Evolutionary conservation across 768 basidiomycete genomes (phyloP).

Genomic region (Holtermanniella nyarrowii): DNA sequence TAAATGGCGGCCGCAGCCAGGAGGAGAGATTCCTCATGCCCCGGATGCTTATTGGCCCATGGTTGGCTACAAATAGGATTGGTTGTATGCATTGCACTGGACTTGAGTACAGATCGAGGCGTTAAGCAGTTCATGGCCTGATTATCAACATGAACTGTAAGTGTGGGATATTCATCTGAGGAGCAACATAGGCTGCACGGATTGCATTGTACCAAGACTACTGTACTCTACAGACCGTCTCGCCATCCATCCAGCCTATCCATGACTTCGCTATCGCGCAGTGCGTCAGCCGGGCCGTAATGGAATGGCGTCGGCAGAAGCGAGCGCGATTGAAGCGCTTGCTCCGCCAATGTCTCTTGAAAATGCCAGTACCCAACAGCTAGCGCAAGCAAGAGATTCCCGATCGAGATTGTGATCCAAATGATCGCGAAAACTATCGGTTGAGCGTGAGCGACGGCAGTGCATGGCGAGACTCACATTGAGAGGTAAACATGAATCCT

Average conservation of each 20-base stretch:
- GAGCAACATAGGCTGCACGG: too few relatives aligned
- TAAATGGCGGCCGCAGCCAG: slow-evolving; percentile 62
- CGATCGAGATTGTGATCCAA: slow-evolving; percentile 15
- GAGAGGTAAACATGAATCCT: neutral
- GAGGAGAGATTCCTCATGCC: slow-evolving; percentile 72
- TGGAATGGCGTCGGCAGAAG: slow-evolving; percentile 23
- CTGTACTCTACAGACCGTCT: too few relatives aligned
- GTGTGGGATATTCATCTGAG: too few relatives aligned
- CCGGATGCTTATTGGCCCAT: slow-evolving; percentile 62
- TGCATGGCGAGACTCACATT: neutral
- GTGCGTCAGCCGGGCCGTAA: slow-evolving; percentile 15
- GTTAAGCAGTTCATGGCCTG: too few relatives aligned
- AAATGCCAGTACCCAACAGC: slow-evolving; percentile 13
- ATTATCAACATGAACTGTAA: too few relatives aligned
- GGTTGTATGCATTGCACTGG: neutral
- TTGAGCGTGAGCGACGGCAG: neutral
- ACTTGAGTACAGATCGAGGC: too few relatives aligned
- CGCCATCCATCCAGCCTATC: too few relatives aligned
- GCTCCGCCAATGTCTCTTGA: slow-evolving; percentile 17
- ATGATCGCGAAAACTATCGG: slow-evolving; percentile 15
- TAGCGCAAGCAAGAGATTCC: slow-evolving; percentile 10
- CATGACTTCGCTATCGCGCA: too few relatives aligned
- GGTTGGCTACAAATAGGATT: slow-evolving; percentile 36
- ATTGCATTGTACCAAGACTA: too few relatives aligned
- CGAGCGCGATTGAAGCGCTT: slow-evolving; percentile 16